These are phyloP conservation scores for Phoma sp. DNA, from an alignment of 2,329 filamentous ascomycete species.

Conservation along the genomic window DNA sequence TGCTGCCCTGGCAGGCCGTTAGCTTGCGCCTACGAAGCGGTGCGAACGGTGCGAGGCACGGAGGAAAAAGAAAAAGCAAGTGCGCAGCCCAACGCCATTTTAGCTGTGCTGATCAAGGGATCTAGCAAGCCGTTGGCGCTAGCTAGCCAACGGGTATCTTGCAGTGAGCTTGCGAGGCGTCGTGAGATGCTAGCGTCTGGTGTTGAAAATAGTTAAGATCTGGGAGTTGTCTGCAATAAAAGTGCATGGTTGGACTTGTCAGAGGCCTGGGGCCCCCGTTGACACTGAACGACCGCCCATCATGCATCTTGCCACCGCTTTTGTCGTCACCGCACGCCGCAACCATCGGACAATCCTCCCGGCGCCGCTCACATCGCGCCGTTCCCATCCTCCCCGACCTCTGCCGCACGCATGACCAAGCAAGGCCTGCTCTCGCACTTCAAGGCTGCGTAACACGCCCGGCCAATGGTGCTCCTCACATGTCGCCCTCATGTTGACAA, in stretches of 20 bases:
- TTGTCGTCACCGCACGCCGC: constrained; percentile 4
- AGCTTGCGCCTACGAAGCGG: constrained; percentile 18
- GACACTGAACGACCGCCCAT: constrained; percentile 1
- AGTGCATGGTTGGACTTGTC: neutral
- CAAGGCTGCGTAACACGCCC: constrained; percentile 11
- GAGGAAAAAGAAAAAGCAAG: constrained; percentile 15
- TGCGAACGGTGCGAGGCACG: constrained; percentile 16
- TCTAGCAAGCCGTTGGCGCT: constrained; percentile 14
- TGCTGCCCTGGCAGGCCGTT: constrained; percentile 31
- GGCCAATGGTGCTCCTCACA: constrained; percentile 8
- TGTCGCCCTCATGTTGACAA: constrained; percentile 11
- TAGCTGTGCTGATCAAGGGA: constrained; percentile 16
- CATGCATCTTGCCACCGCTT: neutral
- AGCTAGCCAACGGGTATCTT: constrained; percentile 10
- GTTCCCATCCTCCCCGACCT: constrained; percentile 5
- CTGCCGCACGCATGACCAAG: constrained; percentile 15
- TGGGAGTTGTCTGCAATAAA: neutral
- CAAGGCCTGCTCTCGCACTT: constrained; percentile 12
- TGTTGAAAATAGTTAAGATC: neutral
- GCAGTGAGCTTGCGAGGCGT: constrained; percentile 10
- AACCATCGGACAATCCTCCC: constrained; percentile 11
- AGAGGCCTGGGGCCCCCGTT: neutral
- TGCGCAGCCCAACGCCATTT: constrained; percentile 19
- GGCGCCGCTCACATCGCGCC: constrained; percentile 2
- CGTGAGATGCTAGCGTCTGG: constrained; percentile 9